These are phyloP conservation scores for Oryza nivara DNA, from an alignment of 176 grass and related monocot genomes.

Conservation along the genomic window DNA sequence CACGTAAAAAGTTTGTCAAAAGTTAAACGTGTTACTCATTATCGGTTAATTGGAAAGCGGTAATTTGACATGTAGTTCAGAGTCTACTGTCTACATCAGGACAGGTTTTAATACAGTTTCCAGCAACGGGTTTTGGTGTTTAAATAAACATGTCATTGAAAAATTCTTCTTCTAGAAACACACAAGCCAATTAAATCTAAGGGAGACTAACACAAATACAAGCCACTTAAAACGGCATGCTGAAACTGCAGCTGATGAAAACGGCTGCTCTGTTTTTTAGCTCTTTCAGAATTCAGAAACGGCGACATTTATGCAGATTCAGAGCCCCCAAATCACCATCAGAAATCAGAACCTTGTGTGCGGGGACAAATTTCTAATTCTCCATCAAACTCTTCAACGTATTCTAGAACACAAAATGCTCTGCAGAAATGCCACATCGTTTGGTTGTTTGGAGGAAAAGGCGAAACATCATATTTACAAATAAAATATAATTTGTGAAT, in stretches of 20 bases:
- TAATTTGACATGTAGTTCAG: not conserved
- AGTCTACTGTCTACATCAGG: not conserved
- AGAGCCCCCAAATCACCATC: not conserved
- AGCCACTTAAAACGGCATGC: not conserved
- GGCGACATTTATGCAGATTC: conserved; percentile 1
- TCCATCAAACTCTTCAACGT: not conserved
- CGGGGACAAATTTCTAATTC: not conserved
- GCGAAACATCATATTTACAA: no score
- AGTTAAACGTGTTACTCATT: not conserved
- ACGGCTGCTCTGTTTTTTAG: not conserved
- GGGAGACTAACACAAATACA: no score
- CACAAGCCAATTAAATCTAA: not conserved
- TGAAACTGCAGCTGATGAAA: not conserved
- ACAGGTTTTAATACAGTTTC: not conserved
- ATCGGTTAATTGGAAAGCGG: not conserved
- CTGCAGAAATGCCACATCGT: not conserved
- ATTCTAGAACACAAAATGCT: conserved; percentile 26
- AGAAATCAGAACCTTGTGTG: not conserved
- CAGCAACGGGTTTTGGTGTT: not conserved
- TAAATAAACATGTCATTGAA: not conserved
- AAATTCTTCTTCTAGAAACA: conserved; percentile 3
- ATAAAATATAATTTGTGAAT: no score
- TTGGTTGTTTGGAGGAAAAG: no score
- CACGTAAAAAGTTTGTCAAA: conserved; percentile 19
- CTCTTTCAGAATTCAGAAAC: not conserved